Evolutionary conservation across 768 basidiomycete species (phyloP).

Genomic region (Suillus occidentalis): DNA sequence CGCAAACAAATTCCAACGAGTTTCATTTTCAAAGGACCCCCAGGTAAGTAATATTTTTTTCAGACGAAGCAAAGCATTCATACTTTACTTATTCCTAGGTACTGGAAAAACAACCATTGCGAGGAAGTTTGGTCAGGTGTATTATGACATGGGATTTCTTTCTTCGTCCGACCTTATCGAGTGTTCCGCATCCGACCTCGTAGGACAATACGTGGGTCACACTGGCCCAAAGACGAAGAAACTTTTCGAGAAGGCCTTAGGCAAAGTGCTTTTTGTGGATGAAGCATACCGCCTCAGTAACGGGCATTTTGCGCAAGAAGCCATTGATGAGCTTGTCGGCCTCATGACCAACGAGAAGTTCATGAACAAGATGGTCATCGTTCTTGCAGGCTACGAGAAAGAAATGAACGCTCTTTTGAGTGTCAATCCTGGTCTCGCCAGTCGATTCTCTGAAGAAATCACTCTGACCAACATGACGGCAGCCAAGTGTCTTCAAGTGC

Average conservation of each 20-base stretch:
- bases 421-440: constrained; percentile 63
- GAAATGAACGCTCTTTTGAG: constrained; percentile 62
- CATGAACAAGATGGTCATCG: constrained; percentile 59
- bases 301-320: constrained; percentile 68
- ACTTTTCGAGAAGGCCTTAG: constrained; percentile 63
- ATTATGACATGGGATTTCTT: constrained; percentile 62
- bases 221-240: constrained; percentile 67
- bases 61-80: not conserved
- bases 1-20: constrained; percentile 57
- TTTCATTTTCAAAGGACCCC: constrained; percentile 74
- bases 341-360: constrained; percentile 59
- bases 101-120: constrained; percentile 67
- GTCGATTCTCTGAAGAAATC: constrained; percentile 66
- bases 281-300: constrained; percentile 67
- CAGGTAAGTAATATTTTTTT: constrained; percentile 41
- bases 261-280: constrained; percentile 69
- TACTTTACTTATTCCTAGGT: constrained; percentile 36
- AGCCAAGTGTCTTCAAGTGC: constrained; percentile 48
- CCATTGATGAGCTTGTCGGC: constrained; percentile 69
- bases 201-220: constrained; percentile 69
- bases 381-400: constrained; percentile 68
- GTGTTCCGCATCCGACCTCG: constrained; percentile 68
- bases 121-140: constrained; percentile 61
- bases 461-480: constrained; percentile 52
- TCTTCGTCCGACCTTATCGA: constrained; percentile 55